Evolutionary conservation across 2,329 filamentous ascomycete genomes (phyloP).

Genomic region (Sclerotinia spermophila): DNA sequence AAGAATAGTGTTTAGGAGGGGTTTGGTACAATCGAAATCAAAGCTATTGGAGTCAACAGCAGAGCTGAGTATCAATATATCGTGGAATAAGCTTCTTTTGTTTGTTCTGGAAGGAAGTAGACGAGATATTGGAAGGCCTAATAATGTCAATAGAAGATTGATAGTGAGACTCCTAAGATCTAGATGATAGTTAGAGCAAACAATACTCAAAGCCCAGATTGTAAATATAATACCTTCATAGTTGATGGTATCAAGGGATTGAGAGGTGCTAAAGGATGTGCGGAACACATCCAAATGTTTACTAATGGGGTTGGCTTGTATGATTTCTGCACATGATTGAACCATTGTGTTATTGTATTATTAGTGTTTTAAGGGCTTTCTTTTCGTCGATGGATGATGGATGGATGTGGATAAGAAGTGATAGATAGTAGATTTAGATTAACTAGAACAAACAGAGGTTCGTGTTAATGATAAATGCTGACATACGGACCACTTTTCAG

Average conservation of each 20-base stretch:
- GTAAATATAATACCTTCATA: neutral
- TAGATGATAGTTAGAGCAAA: neutral
- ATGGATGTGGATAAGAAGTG: neutral
- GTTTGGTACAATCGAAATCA: slow-evolving; percentile 18
- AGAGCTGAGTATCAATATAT: slow-evolving; percentile 3
- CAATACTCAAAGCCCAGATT: neutral
- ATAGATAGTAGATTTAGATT: too few species aligned
- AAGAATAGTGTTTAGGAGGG: slow-evolving; percentile 24
- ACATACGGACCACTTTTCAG: too few species aligned
- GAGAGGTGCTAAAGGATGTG: neutral
- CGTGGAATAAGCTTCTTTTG: neutral
- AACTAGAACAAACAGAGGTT: too few species aligned
- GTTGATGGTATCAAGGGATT: neutral
- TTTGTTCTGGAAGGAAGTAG: slow-evolving; percentile 24
- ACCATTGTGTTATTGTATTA: neutral
- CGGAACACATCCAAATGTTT: neutral
- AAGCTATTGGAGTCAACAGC: neutral
- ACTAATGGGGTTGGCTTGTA: neutral
- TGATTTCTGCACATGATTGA: neutral
- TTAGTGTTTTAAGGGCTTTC: neutral
- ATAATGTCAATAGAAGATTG: neutral
- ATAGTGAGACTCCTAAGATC: neutral
- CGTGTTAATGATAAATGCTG: too few species aligned
- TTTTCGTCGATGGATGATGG: too few species aligned
- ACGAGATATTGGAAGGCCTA: slow-evolving; percentile 1